Conservation (phyloP, 768 basidiomycete genomes). For the Hemileccinum impolitum region DNA sequence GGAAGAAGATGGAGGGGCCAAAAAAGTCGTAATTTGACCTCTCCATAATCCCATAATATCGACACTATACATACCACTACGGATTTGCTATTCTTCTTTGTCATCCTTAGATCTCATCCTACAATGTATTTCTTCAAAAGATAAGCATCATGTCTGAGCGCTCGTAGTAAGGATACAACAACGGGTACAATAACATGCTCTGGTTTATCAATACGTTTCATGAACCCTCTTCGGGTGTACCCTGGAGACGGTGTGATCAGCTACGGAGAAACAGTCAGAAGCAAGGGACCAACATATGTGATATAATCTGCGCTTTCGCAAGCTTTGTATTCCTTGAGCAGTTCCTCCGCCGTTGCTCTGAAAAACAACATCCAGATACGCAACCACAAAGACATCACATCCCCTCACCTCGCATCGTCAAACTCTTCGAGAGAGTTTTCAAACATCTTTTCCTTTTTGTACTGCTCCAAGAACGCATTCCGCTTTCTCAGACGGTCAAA, state of each 20-base stretch:
- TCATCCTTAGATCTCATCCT: slow-evolving; percentile 21
- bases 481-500: slow-evolving; percentile 84
- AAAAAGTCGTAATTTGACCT: slow-evolving; percentile 62
- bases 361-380: background rate
- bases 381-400: background rate
- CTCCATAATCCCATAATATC: slow-evolving; percentile 34
- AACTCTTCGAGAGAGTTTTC: slow-evolving; percentile 93
- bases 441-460: slow-evolving; percentile 97
- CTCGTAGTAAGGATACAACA: background rate
- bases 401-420: slow-evolving; percentile 84
- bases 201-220: slow-evolving; percentile 6
- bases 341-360: slow-evolving; percentile 82
- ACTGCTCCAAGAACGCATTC: slow-evolving; percentile 95
- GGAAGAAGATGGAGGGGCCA: slow-evolving; percentile 78
- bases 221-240: slow-evolving; percentile 33
- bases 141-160: slow-evolving; percentile 4
- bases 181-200: background rate
- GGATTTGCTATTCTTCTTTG: slow-evolving; percentile 16
- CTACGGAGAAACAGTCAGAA: background rate
- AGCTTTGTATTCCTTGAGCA: slow-evolving; percentile 92
- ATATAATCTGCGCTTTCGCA: slow-evolving; percentile 96
- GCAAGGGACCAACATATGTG: slow-evolving; percentile 57
- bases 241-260: slow-evolving; percentile 20
- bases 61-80: slow-evolving; percentile 21
- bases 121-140: slow-evolving; percentile 21